These are phyloP conservation scores for Aspergillus biplanus DNA, from an alignment of 495 filamentous ascomycete species.

Conservation along the genomic window DNA sequence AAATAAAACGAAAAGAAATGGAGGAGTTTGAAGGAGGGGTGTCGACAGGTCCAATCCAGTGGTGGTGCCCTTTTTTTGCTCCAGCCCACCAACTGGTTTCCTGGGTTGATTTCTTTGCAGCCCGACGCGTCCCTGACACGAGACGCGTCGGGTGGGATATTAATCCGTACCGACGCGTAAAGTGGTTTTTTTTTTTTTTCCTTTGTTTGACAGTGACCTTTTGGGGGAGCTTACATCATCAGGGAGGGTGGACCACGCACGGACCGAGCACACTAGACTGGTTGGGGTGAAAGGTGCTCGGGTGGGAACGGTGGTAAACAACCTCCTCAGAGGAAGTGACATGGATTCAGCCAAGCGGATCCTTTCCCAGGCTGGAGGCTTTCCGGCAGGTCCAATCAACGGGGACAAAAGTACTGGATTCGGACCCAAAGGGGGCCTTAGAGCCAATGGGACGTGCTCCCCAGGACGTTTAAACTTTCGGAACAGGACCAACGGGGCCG, in stretches of 20 bases:
- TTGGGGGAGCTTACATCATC: slow-evolving; percentile 16
- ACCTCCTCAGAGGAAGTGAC: background rate
- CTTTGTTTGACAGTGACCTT: background rate
- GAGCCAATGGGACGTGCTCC: slow-evolving; percentile 11
- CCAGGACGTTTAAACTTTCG: slow-evolving; percentile 17
- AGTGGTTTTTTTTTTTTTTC: slow-evolving; percentile 35
- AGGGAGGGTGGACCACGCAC: slow-evolving; percentile 1
- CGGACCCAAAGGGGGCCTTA: background rate
- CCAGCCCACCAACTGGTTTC: background rate
- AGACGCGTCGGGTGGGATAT: slow-evolving; percentile 36
- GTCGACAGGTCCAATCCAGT: background rate
- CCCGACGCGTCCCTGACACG: slow-evolving; percentile 38
- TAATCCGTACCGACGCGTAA: slow-evolving; percentile 39
- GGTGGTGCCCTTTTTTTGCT: background rate
- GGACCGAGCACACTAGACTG: slow-evolving; percentile 17
- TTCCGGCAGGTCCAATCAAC: slow-evolving; percentile 15
- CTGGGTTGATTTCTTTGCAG: slow-evolving; percentile 14
- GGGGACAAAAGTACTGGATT: background rate
- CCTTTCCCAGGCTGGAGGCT: slow-evolving; percentile 13
- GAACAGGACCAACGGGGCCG: slow-evolving; percentile 15
- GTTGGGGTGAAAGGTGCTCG: slow-evolving; percentile 25
- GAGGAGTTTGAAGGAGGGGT: background rate
- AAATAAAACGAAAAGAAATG: background rate
- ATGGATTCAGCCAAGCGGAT: slow-evolving; percentile 19
- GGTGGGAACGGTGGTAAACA: slow-evolving; percentile 2